Evolutionary conservation across 495 filamentous ascomycete species (phyloP), one percentile per base, ranked within the genome.

Genomic region (Parachaetomium inaequale): DNA sequence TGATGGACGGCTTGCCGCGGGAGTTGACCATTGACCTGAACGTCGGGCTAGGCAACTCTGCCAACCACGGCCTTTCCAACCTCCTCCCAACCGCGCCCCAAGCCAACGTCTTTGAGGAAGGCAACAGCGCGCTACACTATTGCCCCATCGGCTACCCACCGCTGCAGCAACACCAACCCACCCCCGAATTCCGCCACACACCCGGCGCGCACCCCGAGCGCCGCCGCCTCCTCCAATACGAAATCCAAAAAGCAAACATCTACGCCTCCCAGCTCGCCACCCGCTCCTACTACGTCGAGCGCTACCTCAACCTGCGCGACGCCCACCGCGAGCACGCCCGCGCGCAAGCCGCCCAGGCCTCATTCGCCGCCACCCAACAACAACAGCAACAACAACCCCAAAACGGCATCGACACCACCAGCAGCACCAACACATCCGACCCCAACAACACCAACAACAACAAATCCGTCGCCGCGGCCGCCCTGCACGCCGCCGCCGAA

Each of bases 241-340:
- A 94, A 66, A 92, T 95, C 25, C 90, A 95, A 68, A 92, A 91
- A 67, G 85, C 85, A 23, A 93, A 92, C 64, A 88, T 96, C 26
- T 88, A 91, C 63, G 84, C 84, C 7, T 89, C 84, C 47, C 86
- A 90, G 65, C 76, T 96, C 1, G 83, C 82, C 4, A 92, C 89
- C 2, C 82, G 91, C 23, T 90, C 87, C 0, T 91, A 87, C 67
- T 81, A 91, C n/a, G 87, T 93, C 2, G 89, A 95, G 63, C 90
- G 89, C 66, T 94, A 91, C 67, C 88, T 86, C 72, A 84, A 79
- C 66, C 76, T 89, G 0, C 83, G 82, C 51, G 84, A 88, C 42
- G 80, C 80, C 7, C 81, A 81, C 63, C 70, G 73, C 25, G 63
- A 71, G 19, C 66, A 72, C 23, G 66, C 67, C 15, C 69, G 68